A percentile compares a stretch with the other conserved stretches of the same genome.
Conservation (phyloP, 495 filamentous ascomycete genomes). For the Patellaria atrata region DNA sequence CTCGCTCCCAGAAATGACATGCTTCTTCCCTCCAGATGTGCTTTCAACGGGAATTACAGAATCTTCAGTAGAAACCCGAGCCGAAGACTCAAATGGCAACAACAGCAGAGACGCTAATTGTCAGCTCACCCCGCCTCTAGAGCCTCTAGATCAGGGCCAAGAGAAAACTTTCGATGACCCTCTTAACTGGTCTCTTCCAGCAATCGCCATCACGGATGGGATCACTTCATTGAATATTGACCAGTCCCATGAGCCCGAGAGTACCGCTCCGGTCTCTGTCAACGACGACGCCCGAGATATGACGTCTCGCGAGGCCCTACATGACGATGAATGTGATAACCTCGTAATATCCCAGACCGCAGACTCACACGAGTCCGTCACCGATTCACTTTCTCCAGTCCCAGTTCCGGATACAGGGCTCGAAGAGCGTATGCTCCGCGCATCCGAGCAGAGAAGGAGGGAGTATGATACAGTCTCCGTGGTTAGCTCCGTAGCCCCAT, state of each 20-base stretch:
- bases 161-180: neutral
- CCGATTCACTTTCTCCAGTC: no score
- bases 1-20: conserved; percentile 11
- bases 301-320: conserved; percentile 6
- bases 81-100: neutral
- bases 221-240: no score
- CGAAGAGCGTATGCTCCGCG: neutral
- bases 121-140: no score
- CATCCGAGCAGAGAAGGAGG: neutral
- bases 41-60: neutral
- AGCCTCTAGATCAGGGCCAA: neutral
- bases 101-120: no score
- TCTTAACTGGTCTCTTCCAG: neutral
- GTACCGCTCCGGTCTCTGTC: no score
- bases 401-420: neutral
- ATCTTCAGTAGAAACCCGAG: neutral
- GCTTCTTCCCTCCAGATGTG: conserved; percentile 10
- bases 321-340: conserved; percentile 1
- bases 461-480: neutral
- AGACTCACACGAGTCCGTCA: no score
- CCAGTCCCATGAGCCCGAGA: no score
- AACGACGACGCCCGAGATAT: conserved; percentile 13
- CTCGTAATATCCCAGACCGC: no score
- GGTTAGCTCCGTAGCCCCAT: conserved; percentile 16
- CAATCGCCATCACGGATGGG: no score